Evolutionary conservation across 805 yeast genomes (phyloP).

Genomic region (Candida cerambycidarum): DNA sequence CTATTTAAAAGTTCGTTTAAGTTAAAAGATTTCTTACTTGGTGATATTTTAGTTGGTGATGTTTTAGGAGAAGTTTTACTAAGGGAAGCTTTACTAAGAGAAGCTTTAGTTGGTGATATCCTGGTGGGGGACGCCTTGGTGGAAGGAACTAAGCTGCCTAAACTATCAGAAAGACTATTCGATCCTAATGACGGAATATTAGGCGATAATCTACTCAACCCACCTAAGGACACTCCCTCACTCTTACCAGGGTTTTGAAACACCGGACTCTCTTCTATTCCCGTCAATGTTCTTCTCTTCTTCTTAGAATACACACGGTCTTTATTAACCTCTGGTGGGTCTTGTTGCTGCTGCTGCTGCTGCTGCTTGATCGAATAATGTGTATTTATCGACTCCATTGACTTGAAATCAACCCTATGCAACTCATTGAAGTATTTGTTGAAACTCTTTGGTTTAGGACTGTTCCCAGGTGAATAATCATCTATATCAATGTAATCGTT

Average conservation of each 20-base stretch:
- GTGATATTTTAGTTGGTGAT: constrained; percentile 29
- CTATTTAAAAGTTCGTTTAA: constrained; percentile 29
- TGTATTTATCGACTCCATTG: constrained; percentile 50
- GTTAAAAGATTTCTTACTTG: constrained; percentile 41
- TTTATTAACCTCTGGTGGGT: no score
- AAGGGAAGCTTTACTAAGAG: constrained; percentile 13
- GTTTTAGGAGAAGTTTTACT: constrained; percentile 9
- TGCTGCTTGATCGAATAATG: constrained; percentile 41
- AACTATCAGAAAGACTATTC: no score
- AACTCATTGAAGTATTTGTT: constrained; percentile 11
- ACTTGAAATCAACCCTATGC: constrained; percentile 34
- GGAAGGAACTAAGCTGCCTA: no score
- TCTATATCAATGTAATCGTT: constrained; percentile 16
- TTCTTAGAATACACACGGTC: constrained; percentile 8
- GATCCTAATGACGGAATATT: no score
- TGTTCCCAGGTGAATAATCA: constrained; percentile 8
- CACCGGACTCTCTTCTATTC: constrained; percentile 35
- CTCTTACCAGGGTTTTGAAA: not conserved
- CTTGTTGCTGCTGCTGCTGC: constrained; percentile 4
- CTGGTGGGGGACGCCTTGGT: not conserved
- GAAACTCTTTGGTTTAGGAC: constrained; percentile 1
- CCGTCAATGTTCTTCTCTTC: constrained; percentile 40
- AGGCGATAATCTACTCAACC: no score
- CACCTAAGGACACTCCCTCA: no score
- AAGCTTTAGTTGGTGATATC: not conserved